Conservation (phyloP, 2,329 filamentous ascomycete genomes). For the Periconia macrospinosa region DNA sequence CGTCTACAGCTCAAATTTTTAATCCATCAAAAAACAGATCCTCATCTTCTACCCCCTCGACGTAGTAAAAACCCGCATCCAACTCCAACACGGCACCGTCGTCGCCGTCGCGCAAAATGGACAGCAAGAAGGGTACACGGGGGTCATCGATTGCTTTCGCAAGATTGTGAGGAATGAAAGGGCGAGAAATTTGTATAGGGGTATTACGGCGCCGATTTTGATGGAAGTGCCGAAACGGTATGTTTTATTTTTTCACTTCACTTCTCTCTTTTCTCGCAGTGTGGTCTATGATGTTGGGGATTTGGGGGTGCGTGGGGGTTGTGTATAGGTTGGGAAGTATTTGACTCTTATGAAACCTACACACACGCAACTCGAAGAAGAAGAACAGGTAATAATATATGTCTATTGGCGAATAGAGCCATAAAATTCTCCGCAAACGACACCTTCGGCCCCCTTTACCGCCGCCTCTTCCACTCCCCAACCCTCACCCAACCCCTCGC, state of each 20-base stretch:
- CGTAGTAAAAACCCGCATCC: constrained; percentile 36
- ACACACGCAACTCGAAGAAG: not conserved
- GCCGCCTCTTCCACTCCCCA: constrained; percentile 21
- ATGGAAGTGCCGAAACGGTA: constrained; percentile 36
- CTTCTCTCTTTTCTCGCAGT: too few species aligned
- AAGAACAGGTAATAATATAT: too few species aligned
- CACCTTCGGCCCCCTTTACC: constrained; percentile 28
- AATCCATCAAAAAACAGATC: too few species aligned
- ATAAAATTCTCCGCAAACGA: constrained; percentile 39
- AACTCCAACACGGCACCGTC: constrained; percentile 29
- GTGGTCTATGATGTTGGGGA: too few species aligned
- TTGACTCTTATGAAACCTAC: too few species aligned
- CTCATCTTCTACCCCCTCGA: constrained; percentile 35
- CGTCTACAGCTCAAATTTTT: too few species aligned
- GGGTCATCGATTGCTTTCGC: constrained; percentile 31
- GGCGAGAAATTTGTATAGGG: constrained; percentile 25
- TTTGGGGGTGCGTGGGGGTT: too few species aligned
- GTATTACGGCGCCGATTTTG: constrained; percentile 35
- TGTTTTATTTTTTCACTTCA: too few species aligned
- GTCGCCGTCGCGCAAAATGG: too few species aligned
- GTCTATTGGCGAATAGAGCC: too few species aligned
- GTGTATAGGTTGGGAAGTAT: too few species aligned
- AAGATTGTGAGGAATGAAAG: constrained; percentile 32
- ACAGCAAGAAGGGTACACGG: constrained; percentile 23
- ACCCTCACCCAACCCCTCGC: constrained; percentile 28